Conservation (phyloP, 1,139 yeast genomes). For the Suhomyces chickasaworum region DNA sequence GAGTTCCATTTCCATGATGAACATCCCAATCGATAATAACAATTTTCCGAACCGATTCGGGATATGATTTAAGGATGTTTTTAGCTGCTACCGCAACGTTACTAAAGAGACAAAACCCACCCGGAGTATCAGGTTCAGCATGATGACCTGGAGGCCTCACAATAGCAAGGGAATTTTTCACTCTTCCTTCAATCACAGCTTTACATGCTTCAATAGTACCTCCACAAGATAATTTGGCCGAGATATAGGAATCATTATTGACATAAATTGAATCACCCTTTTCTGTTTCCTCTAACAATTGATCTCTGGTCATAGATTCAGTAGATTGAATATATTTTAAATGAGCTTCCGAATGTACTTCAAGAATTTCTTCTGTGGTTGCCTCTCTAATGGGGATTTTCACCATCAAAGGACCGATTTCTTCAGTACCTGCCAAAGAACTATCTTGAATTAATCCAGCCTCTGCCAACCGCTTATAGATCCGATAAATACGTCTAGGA, state of each 20-base stretch:
- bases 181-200: conserved; percentile 91
- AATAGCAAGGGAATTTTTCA: conserved; percentile 89
- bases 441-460: conserved; percentile 87
- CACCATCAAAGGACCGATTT: conserved; percentile 84
- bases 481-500: conserved; percentile 92
- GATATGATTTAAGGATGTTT: conserved; percentile 75
- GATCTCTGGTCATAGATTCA: conserved; percentile 75
- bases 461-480: conserved; percentile 90
- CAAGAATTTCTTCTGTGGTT: conserved; percentile 76
- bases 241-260: conserved; percentile 83
- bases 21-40: conserved; percentile 96
- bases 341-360: conserved; percentile 85
- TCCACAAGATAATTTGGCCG: conserved; percentile 93
- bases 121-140: conserved; percentile 96
- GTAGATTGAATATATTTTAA: conserved; percentile 75
- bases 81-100: conserved; percentile 98
- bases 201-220: conserved; percentile 96
- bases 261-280: conserved; percentile 93
- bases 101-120: conserved; percentile 94
- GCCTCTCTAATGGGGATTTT: conserved; percentile 94
- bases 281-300: conserved; percentile 80
- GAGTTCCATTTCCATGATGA: conserved; percentile 98
- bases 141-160: conserved; percentile 99
- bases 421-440: conserved; percentile 74
- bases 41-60: conserved; percentile 83